phyloP scores from a whole-genome alignment of 1,139 yeast genomes.

The Chernovozyma sophiae-reginae region DNA sequence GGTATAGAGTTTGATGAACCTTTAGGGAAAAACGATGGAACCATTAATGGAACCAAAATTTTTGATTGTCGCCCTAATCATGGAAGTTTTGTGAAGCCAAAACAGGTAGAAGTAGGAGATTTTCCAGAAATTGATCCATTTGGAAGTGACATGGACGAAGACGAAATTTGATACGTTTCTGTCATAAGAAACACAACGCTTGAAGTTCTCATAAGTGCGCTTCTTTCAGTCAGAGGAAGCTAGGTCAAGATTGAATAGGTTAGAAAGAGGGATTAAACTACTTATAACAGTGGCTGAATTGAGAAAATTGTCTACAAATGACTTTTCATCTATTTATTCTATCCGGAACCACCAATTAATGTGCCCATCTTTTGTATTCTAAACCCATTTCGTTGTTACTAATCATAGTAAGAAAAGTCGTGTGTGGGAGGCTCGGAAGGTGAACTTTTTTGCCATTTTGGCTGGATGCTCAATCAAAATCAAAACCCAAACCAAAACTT shows the following conservation, averaged over 20 bases:
- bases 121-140: constrained; percentile 44
- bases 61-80: constrained; percentile 38
- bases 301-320: no score
- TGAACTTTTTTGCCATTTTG: not conserved
- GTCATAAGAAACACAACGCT: no score
- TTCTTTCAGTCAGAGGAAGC: no score
- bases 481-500: no score
- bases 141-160: constrained; percentile 33
- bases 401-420: not conserved
- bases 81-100: constrained; percentile 51
- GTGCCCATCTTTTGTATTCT: no score
- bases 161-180: constrained; percentile 10
- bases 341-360: no score
- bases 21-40: constrained; percentile 43
- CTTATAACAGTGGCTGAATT: no score
- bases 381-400: not conserved
- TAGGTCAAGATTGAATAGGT: no score
- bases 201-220: no score
- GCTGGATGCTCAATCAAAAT: not conserved
- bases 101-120: constrained; percentile 49
- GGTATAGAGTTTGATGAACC: constrained; percentile 51
- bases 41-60: constrained; percentile 27
- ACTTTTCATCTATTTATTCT: no score
- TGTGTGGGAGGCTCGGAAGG: not conserved
- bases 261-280: no score